phyloP scores from a whole-genome alignment of 164 flowering plant genomes.

The Dillenia turbinata region DNA sequence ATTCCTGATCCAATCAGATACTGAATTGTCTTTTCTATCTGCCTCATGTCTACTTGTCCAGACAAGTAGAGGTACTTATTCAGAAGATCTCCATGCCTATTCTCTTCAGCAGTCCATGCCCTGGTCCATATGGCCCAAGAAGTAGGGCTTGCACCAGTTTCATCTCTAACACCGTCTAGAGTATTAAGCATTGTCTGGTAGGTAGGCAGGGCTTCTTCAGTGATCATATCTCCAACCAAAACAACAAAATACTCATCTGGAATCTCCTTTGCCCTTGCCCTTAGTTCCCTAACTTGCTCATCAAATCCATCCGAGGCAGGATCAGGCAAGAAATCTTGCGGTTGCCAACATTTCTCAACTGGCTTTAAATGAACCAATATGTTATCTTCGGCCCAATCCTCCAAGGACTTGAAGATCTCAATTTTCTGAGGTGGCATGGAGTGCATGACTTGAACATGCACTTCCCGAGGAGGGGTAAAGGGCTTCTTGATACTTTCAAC shows the following conservation, averaged over 20 bases:
- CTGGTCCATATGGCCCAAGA: constrained; percentile 79
- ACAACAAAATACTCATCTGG: constrained; percentile 72
- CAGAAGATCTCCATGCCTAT: constrained; percentile 58
- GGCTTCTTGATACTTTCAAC: constrained; percentile 46
- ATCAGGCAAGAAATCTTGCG: constrained; percentile 72
- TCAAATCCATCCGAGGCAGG: constrained; percentile 52
- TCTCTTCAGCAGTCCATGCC: constrained; percentile 72
- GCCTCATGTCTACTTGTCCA: constrained; percentile 71
- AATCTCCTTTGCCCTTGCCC: constrained; percentile 58
- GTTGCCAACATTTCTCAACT: constrained; percentile 78
- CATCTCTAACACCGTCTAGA: constrained; percentile 55
- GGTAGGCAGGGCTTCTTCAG: constrained; percentile 63
- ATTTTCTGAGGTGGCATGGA: constrained; percentile 71
- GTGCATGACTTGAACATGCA: constrained; percentile 62
- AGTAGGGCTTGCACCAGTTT: constrained; percentile 73
- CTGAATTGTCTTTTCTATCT: constrained; percentile 72
- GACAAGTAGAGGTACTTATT: constrained; percentile 62
- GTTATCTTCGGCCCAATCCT: constrained; percentile 63
- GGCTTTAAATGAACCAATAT: constrained; percentile 54
- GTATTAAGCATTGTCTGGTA: constrained; percentile 68
- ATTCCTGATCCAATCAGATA: constrained; percentile 75
- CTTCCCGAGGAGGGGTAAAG: constrained; percentile 55
- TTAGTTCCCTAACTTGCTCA: constrained; percentile 59
- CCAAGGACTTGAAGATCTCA: constrained; percentile 59
- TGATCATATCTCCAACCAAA: constrained; percentile 70